Percentiles rank a stretch among this genome's conserved stretches.
phyloP scores from a whole-genome alignment of 192 early-diverging fungal species.

The Umbelopsis vinacea region DNA sequence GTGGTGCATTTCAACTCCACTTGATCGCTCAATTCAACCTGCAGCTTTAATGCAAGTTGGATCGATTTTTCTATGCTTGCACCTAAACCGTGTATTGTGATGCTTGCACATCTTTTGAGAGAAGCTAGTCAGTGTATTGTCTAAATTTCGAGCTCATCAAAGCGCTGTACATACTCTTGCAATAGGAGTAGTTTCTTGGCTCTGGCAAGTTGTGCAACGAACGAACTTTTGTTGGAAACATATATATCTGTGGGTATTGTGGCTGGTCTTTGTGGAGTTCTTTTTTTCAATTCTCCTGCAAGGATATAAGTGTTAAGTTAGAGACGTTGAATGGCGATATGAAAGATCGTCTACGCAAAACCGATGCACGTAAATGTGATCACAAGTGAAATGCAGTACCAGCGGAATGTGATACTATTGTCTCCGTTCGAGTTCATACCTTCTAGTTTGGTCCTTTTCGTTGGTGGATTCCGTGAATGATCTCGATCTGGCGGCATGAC shows the following conservation, averaged over 20 bases:
- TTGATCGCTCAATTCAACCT: conserved; percentile 60
- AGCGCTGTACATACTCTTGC: conserved; percentile 15
- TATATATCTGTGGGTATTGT: conserved; percentile 79
- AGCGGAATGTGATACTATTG: not conserved
- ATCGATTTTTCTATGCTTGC: conserved; percentile 73
- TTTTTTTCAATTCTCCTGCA: conserved; percentile 55
- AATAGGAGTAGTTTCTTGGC: conserved; percentile 66
- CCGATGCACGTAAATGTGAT: not conserved
- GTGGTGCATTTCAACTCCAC: conserved; percentile 67
- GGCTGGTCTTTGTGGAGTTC: conserved; percentile 64
- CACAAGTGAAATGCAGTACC: not conserved
- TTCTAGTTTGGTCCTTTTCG: not conserved
- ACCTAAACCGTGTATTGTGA: conserved; percentile 82
- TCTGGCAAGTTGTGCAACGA: conserved; percentile 61
- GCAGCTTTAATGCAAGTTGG: conserved; percentile 64
- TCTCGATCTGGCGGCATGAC: not conserved
- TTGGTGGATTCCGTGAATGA: not conserved
- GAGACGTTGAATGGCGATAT: not conserved
- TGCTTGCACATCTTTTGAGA: conserved; percentile 49
- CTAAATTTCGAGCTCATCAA: too few species aligned
- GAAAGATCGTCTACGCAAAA: not conserved
- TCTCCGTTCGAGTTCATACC: not conserved
- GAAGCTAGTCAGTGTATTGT: not conserved
- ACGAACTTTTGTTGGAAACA: conserved; percentile 68
- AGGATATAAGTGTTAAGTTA: not conserved